Evolutionary conservation across 176 grass and related monocot species (phyloP), one percentile per base, ranked within the genome.

Genomic region (Paspalum vaginatum): DNA sequence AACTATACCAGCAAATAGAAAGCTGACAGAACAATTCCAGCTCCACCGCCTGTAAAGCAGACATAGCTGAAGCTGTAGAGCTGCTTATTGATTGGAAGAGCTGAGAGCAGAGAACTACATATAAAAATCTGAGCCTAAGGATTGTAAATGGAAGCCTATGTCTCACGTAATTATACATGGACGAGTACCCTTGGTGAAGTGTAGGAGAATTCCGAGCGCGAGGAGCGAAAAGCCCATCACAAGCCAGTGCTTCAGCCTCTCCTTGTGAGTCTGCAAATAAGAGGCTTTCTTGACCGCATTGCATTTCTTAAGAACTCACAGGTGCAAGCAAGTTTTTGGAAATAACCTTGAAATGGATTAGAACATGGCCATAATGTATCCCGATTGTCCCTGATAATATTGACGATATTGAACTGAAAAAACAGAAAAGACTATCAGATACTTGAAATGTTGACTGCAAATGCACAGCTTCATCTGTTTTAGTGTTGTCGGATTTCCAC

Each of bases 1-100:
- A 84, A 47, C 5, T 25, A 27, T 85, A 94, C 90, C 78, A 95
- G 57, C 25, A 96, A 86, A 64, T 96, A 96, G 65, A 96, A 93
- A 55, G 54, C 78, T 48, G 82, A 96, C 24, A 96, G 84, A 77
- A 90, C 61, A 1, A 96, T 47, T 80, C 85, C 93, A 40, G 93
- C 87, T 5, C 82, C 90, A 7, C 90, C 93, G 7, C 74, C 87
- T 1, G 90, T 96, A 22, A 96, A 82, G 78, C 87, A 96, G 72
- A 90, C 79, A 17, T 96, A 93, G 72, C 90, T 96, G 53, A 95
- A 88, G 70, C 85, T 95, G 74, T 92, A 95, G 38, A 95, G 83
- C 55, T 96, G 93, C 79, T 97, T 97, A 62, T 97, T 97, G 13
- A 93, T 71, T 73, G 93, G 93, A 83, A 97, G 91, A 15, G 85